Conservation (phyloP, 257 asterid genomes). For the Gentiana dahurica region DNA sequence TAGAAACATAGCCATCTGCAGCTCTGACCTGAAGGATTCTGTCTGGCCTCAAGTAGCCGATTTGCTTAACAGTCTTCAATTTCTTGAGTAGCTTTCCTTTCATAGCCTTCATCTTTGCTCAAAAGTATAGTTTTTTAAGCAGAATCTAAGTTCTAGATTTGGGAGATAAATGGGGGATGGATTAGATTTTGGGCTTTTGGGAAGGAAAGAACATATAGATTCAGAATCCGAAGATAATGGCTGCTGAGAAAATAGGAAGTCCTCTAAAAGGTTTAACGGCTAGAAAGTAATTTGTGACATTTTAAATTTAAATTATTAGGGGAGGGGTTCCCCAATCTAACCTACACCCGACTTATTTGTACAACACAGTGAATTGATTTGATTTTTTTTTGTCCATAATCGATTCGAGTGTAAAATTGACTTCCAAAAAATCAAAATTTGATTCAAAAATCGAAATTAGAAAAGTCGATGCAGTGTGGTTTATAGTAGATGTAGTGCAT, state of each 20-base stretch:
- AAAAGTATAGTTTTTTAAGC: no score
- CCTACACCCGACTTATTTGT: background rate
- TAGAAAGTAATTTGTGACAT: constrained; percentile 21
- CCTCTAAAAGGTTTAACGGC: constrained; percentile 39
- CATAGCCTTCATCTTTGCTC: constrained; percentile 44
- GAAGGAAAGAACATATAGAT: background rate
- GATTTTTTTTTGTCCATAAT: background rate
- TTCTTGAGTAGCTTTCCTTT: constrained; percentile 79
- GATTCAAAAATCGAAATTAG: background rate
- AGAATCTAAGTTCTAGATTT: background rate
- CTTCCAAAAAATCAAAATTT: no score
- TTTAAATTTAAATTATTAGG: constrained; percentile 40
- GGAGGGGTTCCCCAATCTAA: constrained; percentile 17
- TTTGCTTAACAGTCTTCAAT: constrained; percentile 62
- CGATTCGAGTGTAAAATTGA: no score
- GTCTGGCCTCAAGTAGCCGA: constrained; percentile 65
- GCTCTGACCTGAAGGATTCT: constrained; percentile 53
- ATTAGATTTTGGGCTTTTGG: background rate
- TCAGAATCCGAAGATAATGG: constrained; percentile 4
- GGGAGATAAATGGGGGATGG: background rate
- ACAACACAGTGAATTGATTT: background rate
- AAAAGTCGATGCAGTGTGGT: no score
- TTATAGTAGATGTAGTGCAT: no score
- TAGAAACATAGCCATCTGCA: constrained; percentile 35
- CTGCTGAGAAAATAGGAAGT: constrained; percentile 12